phyloP scores from a whole-genome alignment of 2,329 filamentous ascomycete species.

The Thielaviopsis ethacetica region DNA sequence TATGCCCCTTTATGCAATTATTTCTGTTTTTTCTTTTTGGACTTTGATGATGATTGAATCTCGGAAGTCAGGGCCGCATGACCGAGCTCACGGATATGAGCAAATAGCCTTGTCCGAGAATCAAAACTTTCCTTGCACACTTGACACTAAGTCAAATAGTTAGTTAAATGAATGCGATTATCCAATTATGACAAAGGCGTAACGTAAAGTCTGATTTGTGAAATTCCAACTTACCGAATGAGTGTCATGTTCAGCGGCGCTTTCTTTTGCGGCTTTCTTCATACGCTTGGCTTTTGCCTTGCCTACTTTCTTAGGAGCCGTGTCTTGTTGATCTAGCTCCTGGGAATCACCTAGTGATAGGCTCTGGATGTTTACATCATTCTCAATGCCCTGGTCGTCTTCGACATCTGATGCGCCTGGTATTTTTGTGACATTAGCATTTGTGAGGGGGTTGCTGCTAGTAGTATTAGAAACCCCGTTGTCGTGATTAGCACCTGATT shows the following conservation, averaged over 20 bases:
- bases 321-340: slow-evolving; percentile 27
- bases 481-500: too few relatives aligned
- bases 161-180: neutral
- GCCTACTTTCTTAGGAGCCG: slow-evolving; percentile 18
- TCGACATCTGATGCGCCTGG: neutral
- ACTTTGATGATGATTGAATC: slow-evolving; percentile 15
- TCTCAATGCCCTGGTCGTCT: neutral
- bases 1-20: neutral
- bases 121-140: slow-evolving; percentile 31
- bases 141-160: slow-evolving; percentile 3
- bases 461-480: neutral
- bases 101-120: slow-evolving; percentile 56
- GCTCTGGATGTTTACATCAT: neutral
- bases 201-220: neutral
- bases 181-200: neutral
- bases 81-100: slow-evolving; percentile 48
- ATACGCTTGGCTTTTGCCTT: slow-evolving; percentile 10
- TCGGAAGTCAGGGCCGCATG: slow-evolving; percentile 39
- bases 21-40: slow-evolving; percentile 3
- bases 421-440: neutral
- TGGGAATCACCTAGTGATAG: slow-evolving; percentile 32
- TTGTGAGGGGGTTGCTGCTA: neutral
- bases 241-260: slow-evolving; percentile 18
- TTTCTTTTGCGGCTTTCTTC: slow-evolving; percentile 16
- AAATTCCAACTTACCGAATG: slow-evolving; percentile 20